Base-by-base conservation (phyloP, 2,329 filamentous ascomycete genomes). In the Fusarium sp. region DNA sequence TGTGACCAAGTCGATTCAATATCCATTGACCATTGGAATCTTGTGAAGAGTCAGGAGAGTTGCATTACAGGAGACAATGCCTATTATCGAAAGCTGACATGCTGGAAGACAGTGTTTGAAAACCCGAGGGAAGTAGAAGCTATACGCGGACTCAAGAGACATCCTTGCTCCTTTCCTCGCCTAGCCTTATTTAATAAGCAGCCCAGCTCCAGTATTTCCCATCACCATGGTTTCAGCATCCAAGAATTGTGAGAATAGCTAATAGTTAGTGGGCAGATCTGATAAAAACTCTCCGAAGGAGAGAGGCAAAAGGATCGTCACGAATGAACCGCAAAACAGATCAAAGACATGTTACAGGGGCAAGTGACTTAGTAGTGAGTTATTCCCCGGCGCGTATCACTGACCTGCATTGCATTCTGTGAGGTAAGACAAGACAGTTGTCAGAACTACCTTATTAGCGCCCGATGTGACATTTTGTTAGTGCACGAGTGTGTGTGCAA, bases 161-260 rank as follows among this genome's bases (percentile, higher is more conserved):
- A 35, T 30, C 67, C 64, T 56, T 56, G 54, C 38, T 24, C 22
- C 66, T 48, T 65, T 70, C 54, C 51, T 70, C 66, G 44, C 48
- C 42, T 53, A 67, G 66, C 48, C 61, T 56, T 61, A 38, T 26
- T 38, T 26, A 13, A 30, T 22, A 18, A 44, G 54, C 31, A 56
- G 56, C 44, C 44, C 36, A 62, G 61, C 28, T 33, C 38, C 39
- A 41, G 47, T n/a, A 44, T 33, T 53, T 41, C 28, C 61, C 47
- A 33, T 44, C 51, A 56, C 56, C 62, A 63, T 61, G 71, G 65
- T 61, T 70, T 63, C 54, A 64, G 59, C 44, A 22, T 53, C 36
- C 72, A 28, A 28, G 14, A 36, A 35, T 7, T 33, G 26, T 14
- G 55, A 35, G 15, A 13, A 13, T 22, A 38, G 26, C 63, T 44